phyloP scores from a whole-genome alignment of 176 grass and related monocot genomes.

The Cenchrus americanus region DNA sequence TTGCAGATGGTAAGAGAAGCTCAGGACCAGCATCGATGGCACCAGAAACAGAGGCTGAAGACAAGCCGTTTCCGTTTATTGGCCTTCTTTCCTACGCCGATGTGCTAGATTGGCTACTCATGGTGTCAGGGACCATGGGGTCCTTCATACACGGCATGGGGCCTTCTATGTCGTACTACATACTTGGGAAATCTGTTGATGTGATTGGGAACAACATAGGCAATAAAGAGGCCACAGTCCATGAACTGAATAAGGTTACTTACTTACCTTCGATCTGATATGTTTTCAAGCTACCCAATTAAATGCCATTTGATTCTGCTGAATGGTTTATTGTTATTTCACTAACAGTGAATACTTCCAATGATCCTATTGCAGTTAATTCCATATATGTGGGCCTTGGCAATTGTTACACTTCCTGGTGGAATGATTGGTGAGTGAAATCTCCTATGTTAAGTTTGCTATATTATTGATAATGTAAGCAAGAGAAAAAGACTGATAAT shows the following conservation, averaged over 20 bases:
- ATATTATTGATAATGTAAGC: not conserved
- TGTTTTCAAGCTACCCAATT: conserved; percentile 2
- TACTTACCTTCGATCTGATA: conserved; percentile 21
- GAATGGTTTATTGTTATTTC: conserved; percentile 29
- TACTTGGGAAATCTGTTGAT: conserved; percentile 56
- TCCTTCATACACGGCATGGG: conserved; percentile 63
- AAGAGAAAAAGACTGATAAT: not conserved
- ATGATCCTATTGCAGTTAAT: conserved; percentile 49
- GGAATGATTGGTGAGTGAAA: conserved; percentile 60
- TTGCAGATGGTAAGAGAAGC: conserved; percentile 22
- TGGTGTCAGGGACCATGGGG: conserved; percentile 55
- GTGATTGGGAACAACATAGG: conserved; percentile 51
- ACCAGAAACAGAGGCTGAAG: not conserved
- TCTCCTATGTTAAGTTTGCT: conserved; percentile 15
- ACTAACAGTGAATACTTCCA: conserved; percentile 25
- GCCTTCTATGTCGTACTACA: conserved; percentile 52
- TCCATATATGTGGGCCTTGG: conserved; percentile 69
- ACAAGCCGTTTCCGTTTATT: conserved; percentile 44
- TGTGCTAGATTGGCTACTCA: conserved; percentile 58
- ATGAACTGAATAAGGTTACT: conserved; percentile 51
- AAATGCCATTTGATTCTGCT: conserved; percentile 8
- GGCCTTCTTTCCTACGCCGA: conserved; percentile 58
- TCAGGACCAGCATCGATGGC: not conserved
- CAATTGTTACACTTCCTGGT: conserved; percentile 64
- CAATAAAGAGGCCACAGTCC: conserved; percentile 41